These are phyloP conservation scores for Aurinia saxatilis DNA, from an alignment of 345 rosid species.

Conservation along the genomic window DNA sequence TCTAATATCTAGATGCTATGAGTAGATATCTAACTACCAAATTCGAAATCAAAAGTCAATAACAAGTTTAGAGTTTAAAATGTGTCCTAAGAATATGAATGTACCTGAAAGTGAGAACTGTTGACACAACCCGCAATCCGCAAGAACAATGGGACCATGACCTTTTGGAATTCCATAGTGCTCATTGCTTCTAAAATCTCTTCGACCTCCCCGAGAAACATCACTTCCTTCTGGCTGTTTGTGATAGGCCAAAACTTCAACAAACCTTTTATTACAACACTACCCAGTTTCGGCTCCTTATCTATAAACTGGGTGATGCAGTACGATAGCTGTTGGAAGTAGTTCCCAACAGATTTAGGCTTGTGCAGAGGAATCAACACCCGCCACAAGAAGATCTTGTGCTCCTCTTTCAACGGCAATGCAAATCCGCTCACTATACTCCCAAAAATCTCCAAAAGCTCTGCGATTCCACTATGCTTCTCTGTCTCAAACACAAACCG, in stretches of 20 bases:
- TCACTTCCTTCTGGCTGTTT: slow-evolving; percentile 82
- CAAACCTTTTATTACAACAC: slow-evolving; percentile 55
- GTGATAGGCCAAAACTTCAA: slow-evolving; percentile 85
- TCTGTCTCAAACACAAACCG: slow-evolving; percentile 72
- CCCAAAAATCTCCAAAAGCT: slow-evolving; percentile 83
- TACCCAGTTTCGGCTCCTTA: slow-evolving; percentile 69
- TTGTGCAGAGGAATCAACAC: slow-evolving; percentile 82
- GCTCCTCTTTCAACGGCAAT: slow-evolving; percentile 85
- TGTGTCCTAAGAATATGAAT: background rate
- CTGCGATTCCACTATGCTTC: slow-evolving; percentile 73
- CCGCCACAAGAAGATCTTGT: slow-evolving; percentile 75
- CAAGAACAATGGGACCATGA: slow-evolving; percentile 74
- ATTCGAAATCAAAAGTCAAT: background rate
- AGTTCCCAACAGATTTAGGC: slow-evolving; percentile 69
- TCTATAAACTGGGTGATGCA: slow-evolving; percentile 80
- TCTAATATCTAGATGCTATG: background rate
- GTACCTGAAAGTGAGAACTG: slow-evolving; percentile 85
- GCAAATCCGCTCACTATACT: slow-evolving; percentile 84
- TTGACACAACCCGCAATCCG: slow-evolving; percentile 71
- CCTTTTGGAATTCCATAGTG: slow-evolving; percentile 67
- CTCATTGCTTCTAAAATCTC: slow-evolving; percentile 72
- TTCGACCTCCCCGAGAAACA: slow-evolving; percentile 79
- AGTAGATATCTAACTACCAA: background rate
- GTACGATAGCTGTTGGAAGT: slow-evolving; percentile 71
- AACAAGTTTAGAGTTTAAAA: background rate